phyloP scores from a whole-genome alignment of 2,329 filamentous ascomycete genomes.

The Trichoderma brevicompactum region DNA sequence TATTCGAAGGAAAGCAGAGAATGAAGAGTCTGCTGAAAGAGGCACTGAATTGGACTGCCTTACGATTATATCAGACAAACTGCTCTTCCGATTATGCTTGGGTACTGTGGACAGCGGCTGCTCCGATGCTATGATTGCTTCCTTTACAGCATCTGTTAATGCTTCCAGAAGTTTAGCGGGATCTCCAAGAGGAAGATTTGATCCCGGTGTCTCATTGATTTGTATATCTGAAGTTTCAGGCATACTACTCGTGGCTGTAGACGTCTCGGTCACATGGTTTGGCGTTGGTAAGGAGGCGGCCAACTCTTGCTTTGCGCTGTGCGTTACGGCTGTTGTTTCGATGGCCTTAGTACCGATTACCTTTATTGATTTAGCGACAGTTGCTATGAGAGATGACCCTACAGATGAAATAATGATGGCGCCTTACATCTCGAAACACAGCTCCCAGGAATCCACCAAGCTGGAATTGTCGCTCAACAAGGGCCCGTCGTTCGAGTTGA shows the following conservation, averaged over 20 bases:
- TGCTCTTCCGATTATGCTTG: slow-evolving; percentile 8
- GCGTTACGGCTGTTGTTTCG: not conserved
- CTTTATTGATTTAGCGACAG: not conserved
- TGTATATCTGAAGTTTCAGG: not conserved
- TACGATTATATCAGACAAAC: slow-evolving; percentile 15
- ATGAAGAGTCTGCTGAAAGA: not conserved
- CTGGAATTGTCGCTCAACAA: slow-evolving; percentile 36
- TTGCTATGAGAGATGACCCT: not conserved
- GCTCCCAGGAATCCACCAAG: slow-evolving; percentile 33
- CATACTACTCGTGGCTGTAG: not conserved
- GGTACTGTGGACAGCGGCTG: not conserved
- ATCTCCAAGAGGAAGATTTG: not conserved
- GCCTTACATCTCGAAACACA: slow-evolving; percentile 30
- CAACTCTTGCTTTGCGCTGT: not conserved
- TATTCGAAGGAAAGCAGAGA: not conserved
- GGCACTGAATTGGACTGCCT: not conserved
- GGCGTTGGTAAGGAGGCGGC: not conserved
- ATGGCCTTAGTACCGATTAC: not conserved
- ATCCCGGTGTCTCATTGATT: not conserved
- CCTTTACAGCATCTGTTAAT: slow-evolving; percentile 32
- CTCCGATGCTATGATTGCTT: slow-evolving; percentile 10
- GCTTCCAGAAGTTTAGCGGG: slow-evolving; percentile 26
- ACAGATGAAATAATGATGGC: not conserved
- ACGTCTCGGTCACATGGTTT: not conserved
- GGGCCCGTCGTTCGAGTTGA: not conserved